phyloP scores from a whole-genome alignment of 169 alveolate species.

The Cryptosporidium sp. region DNA sequence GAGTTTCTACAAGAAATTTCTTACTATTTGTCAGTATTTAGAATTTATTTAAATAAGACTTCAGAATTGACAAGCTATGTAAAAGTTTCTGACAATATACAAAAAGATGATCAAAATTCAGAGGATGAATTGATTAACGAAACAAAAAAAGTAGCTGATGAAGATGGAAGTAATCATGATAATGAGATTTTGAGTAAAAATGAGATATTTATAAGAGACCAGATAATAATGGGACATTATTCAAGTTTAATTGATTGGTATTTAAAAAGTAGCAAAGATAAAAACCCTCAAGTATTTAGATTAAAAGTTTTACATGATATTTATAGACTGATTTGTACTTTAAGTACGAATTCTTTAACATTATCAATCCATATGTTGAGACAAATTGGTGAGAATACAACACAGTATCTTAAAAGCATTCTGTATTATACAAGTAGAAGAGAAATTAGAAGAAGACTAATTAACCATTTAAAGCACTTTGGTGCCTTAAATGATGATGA shows the following conservation, averaged over 20 bases:
- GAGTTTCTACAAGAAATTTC: constrained; percentile 27
- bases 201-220: constrained; percentile 22
- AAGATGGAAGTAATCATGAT: background rate
- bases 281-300: constrained; percentile 1
- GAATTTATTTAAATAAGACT: background rate
- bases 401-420: constrained; percentile 73
- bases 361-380: constrained; percentile 84
- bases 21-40: constrained; percentile 32
- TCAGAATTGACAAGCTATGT: background rate
- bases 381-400: constrained; percentile 80
- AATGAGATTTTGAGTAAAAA: background rate
- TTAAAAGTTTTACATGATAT: constrained; percentile 35
- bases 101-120: background rate
- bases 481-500: constrained; percentile 60
- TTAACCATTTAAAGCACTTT: constrained; percentile 82
- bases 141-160: background rate
- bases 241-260: constrained; percentile 38
- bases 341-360: constrained; percentile 80
- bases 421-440: constrained; percentile 82
- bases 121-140: background rate
- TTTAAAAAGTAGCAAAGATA: background rate
- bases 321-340: constrained; percentile 81
- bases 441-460: constrained; percentile 80
- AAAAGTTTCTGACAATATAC: background rate
- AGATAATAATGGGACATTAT: constrained; percentile 38